Conservation (phyloP, 768 basidiomycete species). For the Pleurotus platypus region DNA sequence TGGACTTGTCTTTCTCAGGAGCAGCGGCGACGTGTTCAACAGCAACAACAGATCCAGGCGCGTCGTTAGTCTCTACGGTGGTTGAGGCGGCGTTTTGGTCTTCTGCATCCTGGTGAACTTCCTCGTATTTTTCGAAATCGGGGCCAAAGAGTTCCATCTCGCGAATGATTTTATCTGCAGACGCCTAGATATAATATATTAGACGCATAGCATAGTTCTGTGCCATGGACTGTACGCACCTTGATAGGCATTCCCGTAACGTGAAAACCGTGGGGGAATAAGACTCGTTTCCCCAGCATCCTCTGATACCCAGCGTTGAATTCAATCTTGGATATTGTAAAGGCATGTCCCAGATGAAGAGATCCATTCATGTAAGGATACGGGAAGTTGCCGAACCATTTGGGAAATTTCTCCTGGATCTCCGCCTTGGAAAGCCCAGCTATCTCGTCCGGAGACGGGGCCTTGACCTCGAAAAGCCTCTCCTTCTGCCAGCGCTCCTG, state of each 20-base stretch:
- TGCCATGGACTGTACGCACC: constrained; percentile 43
- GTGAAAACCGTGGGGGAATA: constrained; percentile 98
- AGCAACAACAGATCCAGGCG: constrained; percentile 32
- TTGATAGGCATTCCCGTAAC: constrained; percentile 99
- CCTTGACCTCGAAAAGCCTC: constrained; percentile 79
- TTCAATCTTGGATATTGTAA: constrained; percentile 97
- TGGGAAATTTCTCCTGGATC: constrained; percentile 76
- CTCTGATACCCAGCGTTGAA: constrained; percentile 94
- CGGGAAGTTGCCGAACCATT: constrained; percentile 97
- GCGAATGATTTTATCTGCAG: constrained; percentile 95
- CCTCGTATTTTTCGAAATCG: constrained; percentile 74
- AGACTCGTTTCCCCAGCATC: constrained; percentile 88
- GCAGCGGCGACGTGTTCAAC: constrained; percentile 31
- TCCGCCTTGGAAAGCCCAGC: constrained; percentile 60
- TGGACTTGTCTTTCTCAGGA: constrained; percentile 48
- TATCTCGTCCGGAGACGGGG: constrained; percentile 68
- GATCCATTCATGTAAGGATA: constrained; percentile 99
- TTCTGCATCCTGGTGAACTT: constrained; percentile 41
- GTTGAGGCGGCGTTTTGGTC: constrained; percentile 25
- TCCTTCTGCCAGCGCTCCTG: constrained; percentile 79
- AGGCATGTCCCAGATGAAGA: constrained; percentile 94
- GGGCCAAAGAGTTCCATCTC: constrained; percentile 95
- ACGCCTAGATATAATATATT: constrained; percentile 51
- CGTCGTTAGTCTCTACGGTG: constrained; percentile 11
- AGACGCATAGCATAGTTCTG: background rate